Percentiles rank a stretch among this genome's conserved stretches.
These are phyloP conservation scores for Cucurbita maxima DNA, from an alignment of 306 rosid genomes.

Conservation along the genomic window DNA sequence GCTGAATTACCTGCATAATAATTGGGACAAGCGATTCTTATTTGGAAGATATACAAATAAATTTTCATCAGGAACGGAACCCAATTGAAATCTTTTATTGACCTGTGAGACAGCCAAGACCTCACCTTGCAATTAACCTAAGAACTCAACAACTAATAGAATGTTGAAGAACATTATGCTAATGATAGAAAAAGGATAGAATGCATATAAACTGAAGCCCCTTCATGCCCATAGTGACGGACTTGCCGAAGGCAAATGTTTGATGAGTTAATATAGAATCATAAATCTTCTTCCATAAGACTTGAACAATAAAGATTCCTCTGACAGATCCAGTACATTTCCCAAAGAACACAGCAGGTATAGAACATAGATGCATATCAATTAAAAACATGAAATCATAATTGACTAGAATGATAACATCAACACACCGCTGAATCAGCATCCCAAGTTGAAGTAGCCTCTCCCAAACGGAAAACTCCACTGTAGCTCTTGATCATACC, in stretches of 20 bases:
- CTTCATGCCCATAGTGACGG: not conserved
- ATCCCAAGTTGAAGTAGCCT: conserved; percentile 99
- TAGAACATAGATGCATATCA: not conserved
- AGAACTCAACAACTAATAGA: not conserved
- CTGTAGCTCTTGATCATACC: conserved; percentile 90
- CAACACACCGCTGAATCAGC: conserved; percentile 86
- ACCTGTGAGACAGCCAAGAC: not conserved
- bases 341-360: not conserved
- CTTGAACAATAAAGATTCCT: not conserved
- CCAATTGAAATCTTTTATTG: not conserved
- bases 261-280: not conserved
- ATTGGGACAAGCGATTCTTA: not conserved
- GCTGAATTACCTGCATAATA: conserved; percentile 73
- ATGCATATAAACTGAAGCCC: not conserved
- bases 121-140: not conserved
- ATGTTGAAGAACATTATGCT: not conserved
- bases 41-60: not conserved
- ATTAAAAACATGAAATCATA: not conserved
- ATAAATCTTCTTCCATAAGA: not conserved
- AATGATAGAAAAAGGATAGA: not conserved
- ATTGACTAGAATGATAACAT: conserved; percentile 3
- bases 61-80: not conserved
- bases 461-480: conserved; percentile 89
- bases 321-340: not conserved
- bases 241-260: not conserved